Evolutionary conservation across 1,139 yeast species (phyloP), one percentile per base, ranked within the genome.

Genomic region (Pichia sp.): DNA sequence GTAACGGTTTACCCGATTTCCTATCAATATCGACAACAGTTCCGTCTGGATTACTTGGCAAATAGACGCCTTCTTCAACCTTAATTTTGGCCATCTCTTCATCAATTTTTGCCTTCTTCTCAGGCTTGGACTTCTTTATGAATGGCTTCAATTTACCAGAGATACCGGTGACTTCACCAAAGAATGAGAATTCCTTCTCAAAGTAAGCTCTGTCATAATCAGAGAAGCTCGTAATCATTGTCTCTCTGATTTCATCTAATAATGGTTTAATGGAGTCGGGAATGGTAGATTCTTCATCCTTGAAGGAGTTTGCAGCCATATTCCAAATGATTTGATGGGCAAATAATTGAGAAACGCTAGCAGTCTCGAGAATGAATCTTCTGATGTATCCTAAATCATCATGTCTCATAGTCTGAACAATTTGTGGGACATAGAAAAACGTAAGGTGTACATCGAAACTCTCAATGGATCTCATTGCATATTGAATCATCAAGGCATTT

Each of bases 301-400:
- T 82, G 59, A 73, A 91, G 45, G 91, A 75, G 56, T 93, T 93
- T 1, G 99, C 98, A 51, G 83, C 64, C 82, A 93, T 86, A 53
- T 93, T 93, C 99, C 99, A 93, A 44, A 93, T 86, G 47, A 93
- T 88, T 60, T 93, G 99, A 59, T 93, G 99, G 0, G 97, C 88
- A 66, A 93, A 93, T 45, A 88, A 66, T 51, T 84, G 94, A 25
- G 94, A 81, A 17, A 87, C 84, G 53, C 82, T 80, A 3, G 95
- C 97, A 0, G 97, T 86, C 56, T 91, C 97, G 41, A 91, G 62
- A 47, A 93, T 88, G 55, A 84, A 85, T 46, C 87, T 72, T 50
- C 84, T 88, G 34, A 88, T 94, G 50, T 87, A 88, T 2, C 96
- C 97, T 38, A 74, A 66, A 6, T 62, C 63, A 57, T 91, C 98